These are phyloP conservation scores for Penicillium tannophilum DNA, from an alignment of 495 filamentous ascomycete species.

Conservation along the genomic window DNA sequence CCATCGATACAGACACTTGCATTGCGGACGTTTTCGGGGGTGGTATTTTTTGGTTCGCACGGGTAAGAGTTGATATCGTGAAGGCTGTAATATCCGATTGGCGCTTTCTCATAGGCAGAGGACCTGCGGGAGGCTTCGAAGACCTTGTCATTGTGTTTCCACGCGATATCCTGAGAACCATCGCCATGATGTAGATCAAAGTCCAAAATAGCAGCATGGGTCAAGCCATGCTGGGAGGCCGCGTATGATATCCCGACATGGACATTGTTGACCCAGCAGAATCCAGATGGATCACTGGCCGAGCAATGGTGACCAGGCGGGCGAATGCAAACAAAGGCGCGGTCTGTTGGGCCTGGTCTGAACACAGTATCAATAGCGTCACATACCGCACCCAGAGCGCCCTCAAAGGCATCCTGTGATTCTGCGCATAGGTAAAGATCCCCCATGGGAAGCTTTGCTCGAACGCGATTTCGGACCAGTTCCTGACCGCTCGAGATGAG, in stretches of 20 bases:
- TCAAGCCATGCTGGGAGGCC: constrained; percentile 76
- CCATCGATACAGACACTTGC: constrained; percentile 91
- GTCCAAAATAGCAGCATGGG: constrained; percentile 94
- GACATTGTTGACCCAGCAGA: constrained; percentile 99
- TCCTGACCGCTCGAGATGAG: constrained; percentile 75
- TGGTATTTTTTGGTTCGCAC: constrained; percentile 72
- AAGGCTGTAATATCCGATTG: constrained; percentile 92
- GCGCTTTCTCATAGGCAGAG: constrained; percentile 71
- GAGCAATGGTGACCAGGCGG: constrained; percentile 96
- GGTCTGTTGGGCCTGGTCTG: constrained; percentile 53
- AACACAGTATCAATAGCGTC: constrained; percentile 91
- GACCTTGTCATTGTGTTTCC: constrained; percentile 75
- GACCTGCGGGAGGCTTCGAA: constrained; percentile 61
- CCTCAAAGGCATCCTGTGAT: constrained; percentile 84
- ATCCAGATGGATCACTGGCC: constrained; percentile 81
- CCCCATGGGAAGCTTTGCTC: constrained; percentile 67
- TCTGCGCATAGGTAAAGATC: constrained; percentile 89
- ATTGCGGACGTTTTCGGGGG: constrained; percentile 85
- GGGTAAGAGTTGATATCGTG: constrained; percentile 99
- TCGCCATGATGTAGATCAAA: constrained; percentile 98
- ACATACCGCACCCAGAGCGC: constrained; percentile 83
- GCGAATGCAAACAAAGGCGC: constrained; percentile 81
- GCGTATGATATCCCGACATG: constrained; percentile 95
- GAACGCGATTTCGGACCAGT: constrained; percentile 60
- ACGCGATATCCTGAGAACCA: constrained; percentile 89